Evolutionary conservation across 2,329 filamentous ascomycete species (phyloP).

Genomic region (Epichloe coenophiala): DNA sequence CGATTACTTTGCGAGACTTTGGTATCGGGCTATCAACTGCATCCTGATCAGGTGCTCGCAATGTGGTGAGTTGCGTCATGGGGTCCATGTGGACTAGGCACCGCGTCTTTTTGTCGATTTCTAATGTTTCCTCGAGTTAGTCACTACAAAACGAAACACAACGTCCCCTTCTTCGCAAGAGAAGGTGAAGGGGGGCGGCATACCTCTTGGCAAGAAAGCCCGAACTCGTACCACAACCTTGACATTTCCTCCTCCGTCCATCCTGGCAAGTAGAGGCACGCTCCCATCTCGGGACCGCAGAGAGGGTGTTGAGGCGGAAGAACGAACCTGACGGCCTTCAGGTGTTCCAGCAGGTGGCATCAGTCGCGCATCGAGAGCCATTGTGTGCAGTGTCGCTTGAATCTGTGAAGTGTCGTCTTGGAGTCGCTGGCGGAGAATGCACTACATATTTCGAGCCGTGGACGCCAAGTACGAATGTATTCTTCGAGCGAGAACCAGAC

Average conservation of each 20-base stretch:
- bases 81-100: constrained; percentile 92
- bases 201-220: constrained; percentile 63
- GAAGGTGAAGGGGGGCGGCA: background rate
- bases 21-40: constrained; percentile 36
- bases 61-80: constrained; percentile 67
- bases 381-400: constrained; percentile 25
- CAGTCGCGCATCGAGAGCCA: constrained; percentile 29
- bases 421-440: constrained; percentile 27
- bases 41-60: constrained; percentile 49
- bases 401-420: constrained; percentile 25
- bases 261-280: constrained; percentile 40
- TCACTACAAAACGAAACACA: background rate
- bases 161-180: too few relatives aligned
- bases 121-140: constrained; percentile 30
- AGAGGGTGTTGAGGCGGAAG: constrained; percentile 67
- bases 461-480: background rate
- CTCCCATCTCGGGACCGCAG: constrained; percentile 59
- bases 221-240: constrained; percentile 70
- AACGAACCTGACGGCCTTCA: constrained; percentile 31
- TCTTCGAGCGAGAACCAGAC: background rate
- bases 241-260: constrained; percentile 61
- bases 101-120: constrained; percentile 64
- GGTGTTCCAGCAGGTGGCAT: constrained; percentile 29
- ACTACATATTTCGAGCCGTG: constrained; percentile 18
- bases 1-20: constrained; percentile 59